Conservation (phyloP, 352 stramenopile genomes). For the Bremia lactucae region DNA sequence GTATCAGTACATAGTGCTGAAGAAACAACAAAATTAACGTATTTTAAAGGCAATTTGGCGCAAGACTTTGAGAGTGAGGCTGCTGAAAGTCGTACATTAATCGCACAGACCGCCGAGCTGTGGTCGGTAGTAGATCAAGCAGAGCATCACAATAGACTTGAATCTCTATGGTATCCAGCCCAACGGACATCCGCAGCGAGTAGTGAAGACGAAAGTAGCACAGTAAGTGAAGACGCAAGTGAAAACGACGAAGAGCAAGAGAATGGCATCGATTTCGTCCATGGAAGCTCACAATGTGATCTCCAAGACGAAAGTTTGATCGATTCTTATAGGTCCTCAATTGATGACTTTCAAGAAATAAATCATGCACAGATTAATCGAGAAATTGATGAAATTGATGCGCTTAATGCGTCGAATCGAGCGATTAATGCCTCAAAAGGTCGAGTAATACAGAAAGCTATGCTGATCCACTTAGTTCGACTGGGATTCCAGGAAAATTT, state of each 20-base stretch:
- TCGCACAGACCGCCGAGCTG: constrained; percentile 21
- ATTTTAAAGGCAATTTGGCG: constrained; percentile 10
- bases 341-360: too few relatives aligned
- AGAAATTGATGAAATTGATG: constrained; percentile 21
- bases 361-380: too few relatives aligned
- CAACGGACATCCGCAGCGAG: too few relatives aligned
- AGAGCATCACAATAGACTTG: constrained; percentile 5
- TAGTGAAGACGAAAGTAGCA: constrained; percentile 13
- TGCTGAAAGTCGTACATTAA: constrained; percentile 23
- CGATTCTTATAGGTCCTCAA: too few relatives aligned
- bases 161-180: too few relatives aligned
- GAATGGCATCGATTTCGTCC: too few relatives aligned
- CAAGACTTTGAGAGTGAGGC: constrained; percentile 25
- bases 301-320: too few relatives aligned
- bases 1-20: too few relatives aligned
- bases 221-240: constrained; percentile 16
- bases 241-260: constrained; percentile 19
- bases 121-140: constrained; percentile 23
- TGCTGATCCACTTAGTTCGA: constrained; percentile 32
- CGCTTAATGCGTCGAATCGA: constrained; percentile 37
- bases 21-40: too few relatives aligned
- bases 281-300: too few relatives aligned
- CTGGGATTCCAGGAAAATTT: constrained; percentile 42
- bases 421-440: constrained; percentile 59
- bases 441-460: constrained; percentile 41